Conservation (phyloP, 805 yeast genomes). For the Yamadazyma takamatsuzukensis region DNA sequence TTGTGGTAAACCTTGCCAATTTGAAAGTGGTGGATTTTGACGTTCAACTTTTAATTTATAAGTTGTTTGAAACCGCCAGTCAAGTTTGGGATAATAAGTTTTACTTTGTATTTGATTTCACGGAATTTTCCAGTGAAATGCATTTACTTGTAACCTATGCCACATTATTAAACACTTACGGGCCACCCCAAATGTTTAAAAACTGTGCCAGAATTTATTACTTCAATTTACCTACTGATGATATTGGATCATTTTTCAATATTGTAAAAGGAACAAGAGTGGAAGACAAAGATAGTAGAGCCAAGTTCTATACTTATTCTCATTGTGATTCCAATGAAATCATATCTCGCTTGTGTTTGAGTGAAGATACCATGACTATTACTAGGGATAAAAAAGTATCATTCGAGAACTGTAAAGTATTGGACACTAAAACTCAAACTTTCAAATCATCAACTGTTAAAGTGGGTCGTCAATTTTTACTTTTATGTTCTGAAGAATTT, state of each 20-base stretch:
- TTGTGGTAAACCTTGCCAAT: conserved; percentile 47
- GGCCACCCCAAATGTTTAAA: conserved; percentile 48
- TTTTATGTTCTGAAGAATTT: conserved; percentile 37
- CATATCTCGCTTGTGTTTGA: conserved; percentile 32
- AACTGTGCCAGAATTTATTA: conserved; percentile 56
- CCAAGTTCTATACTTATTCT: conserved; percentile 29
- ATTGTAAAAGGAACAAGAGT: conserved; percentile 20
- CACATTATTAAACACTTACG: conserved; percentile 35
- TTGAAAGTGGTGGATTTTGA: conserved; percentile 33
- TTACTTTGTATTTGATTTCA: conserved; percentile 64
- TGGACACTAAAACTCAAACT: conserved; percentile 44
- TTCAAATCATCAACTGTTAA: conserved; percentile 60
- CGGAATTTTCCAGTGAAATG: conserved; percentile 45
- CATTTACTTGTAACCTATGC: conserved; percentile 22
- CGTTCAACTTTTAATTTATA: conserved; percentile 51
- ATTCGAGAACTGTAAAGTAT: conserved; percentile 40
- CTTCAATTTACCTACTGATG: conserved; percentile 42
- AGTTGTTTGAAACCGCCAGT: conserved; percentile 59
- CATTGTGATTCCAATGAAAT: conserved; percentile 32
- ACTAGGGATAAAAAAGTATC: conserved; percentile 34
- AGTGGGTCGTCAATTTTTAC: conserved; percentile 68
- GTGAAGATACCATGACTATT: conserved; percentile 30
- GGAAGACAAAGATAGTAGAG: conserved; percentile 10
- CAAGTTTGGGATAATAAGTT: conserved; percentile 71
- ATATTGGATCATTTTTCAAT: conserved; percentile 18